Percentiles rank a stretch among this genome's conserved stretches.
Evolutionary conservation across 768 basidiomycete genomes (phyloP).

Genomic region (Ramaria sp.): DNA sequence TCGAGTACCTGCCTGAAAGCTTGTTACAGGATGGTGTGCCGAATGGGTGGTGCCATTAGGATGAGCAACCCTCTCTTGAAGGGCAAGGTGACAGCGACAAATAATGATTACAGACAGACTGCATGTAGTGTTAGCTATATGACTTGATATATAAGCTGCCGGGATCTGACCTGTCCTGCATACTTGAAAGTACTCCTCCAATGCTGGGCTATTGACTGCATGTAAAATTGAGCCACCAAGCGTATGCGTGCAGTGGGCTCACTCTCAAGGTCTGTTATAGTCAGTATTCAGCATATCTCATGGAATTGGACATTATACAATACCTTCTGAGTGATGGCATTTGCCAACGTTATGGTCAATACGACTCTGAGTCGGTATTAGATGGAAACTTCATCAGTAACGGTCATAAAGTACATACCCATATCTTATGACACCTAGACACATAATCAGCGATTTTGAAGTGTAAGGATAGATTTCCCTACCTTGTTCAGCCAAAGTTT

Average conservation of each 20-base stretch:
- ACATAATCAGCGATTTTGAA: background rate
- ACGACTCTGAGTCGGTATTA: background rate
- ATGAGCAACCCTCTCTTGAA: background rate
- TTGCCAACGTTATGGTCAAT: background rate
- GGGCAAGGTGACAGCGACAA: background rate
- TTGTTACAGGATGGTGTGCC: background rate
- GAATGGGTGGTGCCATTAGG: background rate
- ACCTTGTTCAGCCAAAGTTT: background rate
- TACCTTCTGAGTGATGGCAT: background rate
- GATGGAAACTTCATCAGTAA: background rate
- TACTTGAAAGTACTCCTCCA: background rate
- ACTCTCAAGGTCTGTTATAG: background rate
- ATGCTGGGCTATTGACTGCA: background rate
- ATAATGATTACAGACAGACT: background rate
- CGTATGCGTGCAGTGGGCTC: background rate
- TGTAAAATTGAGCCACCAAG: background rate
- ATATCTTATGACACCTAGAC: background rate
- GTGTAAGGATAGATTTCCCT: background rate
- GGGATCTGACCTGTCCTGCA: background rate
- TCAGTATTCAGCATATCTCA: background rate
- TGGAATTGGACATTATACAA: background rate
- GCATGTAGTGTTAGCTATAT: background rate
- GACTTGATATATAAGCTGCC: background rate
- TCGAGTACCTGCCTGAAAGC: background rate
- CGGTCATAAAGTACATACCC: background rate